These are phyloP conservation scores for Solanum rostratum DNA, from an alignment of 257 asterid genomes.

Conservation along the genomic window DNA sequence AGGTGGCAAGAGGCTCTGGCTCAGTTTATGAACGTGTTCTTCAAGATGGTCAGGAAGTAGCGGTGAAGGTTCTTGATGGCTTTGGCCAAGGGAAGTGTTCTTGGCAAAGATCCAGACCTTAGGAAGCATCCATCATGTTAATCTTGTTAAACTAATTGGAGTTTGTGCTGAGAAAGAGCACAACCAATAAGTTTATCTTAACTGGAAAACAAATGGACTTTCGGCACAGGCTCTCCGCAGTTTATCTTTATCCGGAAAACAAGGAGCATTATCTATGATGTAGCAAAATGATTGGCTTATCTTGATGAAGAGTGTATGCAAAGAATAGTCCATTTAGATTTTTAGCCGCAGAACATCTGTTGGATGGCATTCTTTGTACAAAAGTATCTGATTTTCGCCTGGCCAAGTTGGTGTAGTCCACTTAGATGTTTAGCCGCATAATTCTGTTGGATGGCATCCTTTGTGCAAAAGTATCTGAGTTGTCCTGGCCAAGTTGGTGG, in stretches of 20 bases:
- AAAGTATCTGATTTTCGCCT: slow-evolving; percentile 23
- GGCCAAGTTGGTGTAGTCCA: slow-evolving; percentile 10
- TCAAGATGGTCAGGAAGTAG: slow-evolving; percentile 10
- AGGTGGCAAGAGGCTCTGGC: slow-evolving; percentile 13
- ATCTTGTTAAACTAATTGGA: slow-evolving; percentile 13
- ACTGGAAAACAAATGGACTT: no score
- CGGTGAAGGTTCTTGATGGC: slow-evolving; percentile 19
- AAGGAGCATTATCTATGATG: slow-evolving; percentile 8
- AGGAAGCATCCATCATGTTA: slow-evolving; percentile 14
- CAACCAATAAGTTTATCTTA: slow-evolving; percentile 11
- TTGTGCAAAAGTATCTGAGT: slow-evolving; percentile 22
- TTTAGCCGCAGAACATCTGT: slow-evolving; percentile 20
- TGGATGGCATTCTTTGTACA: slow-evolving; percentile 13
- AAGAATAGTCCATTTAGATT: slow-evolving; percentile 10
- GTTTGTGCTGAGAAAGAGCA: slow-evolving; percentile 18
- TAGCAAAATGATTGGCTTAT: slow-evolving; percentile 18
- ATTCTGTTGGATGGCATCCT: slow-evolving; percentile 13
- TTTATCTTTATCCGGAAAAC: slow-evolving; percentile 1
- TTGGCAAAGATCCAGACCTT: slow-evolving; percentile 15
- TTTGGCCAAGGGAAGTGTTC: slow-evolving; percentile 14
- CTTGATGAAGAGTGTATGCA: slow-evolving; percentile 18
- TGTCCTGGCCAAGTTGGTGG: slow-evolving; percentile 17
- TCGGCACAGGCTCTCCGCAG: neutral
- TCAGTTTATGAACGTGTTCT: slow-evolving; percentile 13
- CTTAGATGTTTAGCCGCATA: slow-evolving; percentile 15